Percentiles rank a stretch among this genome's conserved stretches.
phyloP scores from a whole-genome alignment of 164 flowering plant genomes.

The Vitis amurensis region DNA sequence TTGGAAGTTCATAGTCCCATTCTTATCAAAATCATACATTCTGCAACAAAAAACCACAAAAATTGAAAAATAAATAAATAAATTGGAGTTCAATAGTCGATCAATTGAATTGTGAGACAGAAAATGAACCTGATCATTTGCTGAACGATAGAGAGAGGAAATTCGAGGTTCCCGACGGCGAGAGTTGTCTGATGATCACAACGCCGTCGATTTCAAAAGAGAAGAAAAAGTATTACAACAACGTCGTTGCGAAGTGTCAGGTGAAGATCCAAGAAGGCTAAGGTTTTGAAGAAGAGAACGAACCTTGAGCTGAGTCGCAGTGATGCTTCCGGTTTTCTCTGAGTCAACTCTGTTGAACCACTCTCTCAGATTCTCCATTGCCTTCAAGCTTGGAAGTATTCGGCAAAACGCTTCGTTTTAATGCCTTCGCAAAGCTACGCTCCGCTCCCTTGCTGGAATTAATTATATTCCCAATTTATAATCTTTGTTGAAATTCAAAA shows the following conservation, averaged over 20 bases:
- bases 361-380: conserved; percentile 62
- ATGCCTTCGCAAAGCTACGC: no score
- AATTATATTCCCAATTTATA: no score
- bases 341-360: conserved; percentile 91
- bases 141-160: conserved; percentile 68
- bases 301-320: conserved; percentile 76
- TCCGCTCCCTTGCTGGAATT: no score
- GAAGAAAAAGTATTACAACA: background rate
- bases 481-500: no score
- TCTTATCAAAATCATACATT: conserved; percentile 82
- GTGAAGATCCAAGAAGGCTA: background rate
- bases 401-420: no score
- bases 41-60: conserved; percentile 27
- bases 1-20: conserved; percentile 82
- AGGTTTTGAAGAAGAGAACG: conserved; percentile 14
- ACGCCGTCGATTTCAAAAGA: background rate
- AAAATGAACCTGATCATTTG: conserved; percentile 75
- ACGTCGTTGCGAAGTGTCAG: background rate
- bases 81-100: no score
- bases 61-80: background rate
- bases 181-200: conserved; percentile 49
- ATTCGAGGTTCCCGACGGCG: conserved; percentile 67
- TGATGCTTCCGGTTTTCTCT: conserved; percentile 54
- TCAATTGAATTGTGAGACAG: background rate
- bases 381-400: no score